Conservation (phyloP, 768 basidiomycete genomes). For the Clitopilus passeckerianus region DNA sequence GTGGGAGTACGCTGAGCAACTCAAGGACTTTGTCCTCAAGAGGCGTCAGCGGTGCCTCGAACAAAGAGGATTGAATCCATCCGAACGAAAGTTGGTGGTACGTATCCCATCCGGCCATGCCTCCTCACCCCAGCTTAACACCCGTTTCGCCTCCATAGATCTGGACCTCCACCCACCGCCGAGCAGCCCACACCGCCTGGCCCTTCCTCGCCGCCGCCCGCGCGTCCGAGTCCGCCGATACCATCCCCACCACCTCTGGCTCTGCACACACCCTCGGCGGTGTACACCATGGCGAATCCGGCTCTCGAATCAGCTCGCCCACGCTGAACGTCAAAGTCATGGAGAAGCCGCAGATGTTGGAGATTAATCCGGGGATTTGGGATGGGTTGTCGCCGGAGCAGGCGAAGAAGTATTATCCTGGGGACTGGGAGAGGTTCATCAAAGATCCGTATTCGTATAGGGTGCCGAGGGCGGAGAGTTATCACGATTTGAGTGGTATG, state of each 20-base stretch:
- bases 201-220: slow-evolving; percentile 63
- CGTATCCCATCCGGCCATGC: slow-evolving; percentile 14
- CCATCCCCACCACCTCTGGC: neutral
- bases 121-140: neutral
- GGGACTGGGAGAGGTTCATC: slow-evolving; percentile 90
- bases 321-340: slow-evolving; percentile 71
- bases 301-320: slow-evolving; percentile 9
- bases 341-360: slow-evolving; percentile 94
- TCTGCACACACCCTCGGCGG: no score
- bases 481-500: slow-evolving; percentile 88
- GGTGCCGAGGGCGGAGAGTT: slow-evolving; percentile 92
- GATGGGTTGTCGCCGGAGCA: slow-evolving; percentile 91
- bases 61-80: slow-evolving; percentile 59
- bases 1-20: slow-evolving; percentile 88
- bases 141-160: slow-evolving; percentile 44
- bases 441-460: slow-evolving; percentile 92
- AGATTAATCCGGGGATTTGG: slow-evolving; percentile 98
- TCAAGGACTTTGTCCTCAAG: slow-evolving; percentile 88
- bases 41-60: slow-evolving; percentile 74
- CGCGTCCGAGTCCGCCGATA: slow-evolving; percentile 7
- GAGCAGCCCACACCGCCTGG: slow-evolving; percentile 95
- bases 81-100: slow-evolving; percentile 64
- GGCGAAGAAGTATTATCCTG: slow-evolving; percentile 85
- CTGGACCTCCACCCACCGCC: slow-evolving; percentile 93
- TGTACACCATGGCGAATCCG: neutral